These are phyloP conservation scores for Cutaneotrichosporon dermatis DNA, from an alignment of 1,284 basidiomycete species.

Conservation along the genomic window DNA sequence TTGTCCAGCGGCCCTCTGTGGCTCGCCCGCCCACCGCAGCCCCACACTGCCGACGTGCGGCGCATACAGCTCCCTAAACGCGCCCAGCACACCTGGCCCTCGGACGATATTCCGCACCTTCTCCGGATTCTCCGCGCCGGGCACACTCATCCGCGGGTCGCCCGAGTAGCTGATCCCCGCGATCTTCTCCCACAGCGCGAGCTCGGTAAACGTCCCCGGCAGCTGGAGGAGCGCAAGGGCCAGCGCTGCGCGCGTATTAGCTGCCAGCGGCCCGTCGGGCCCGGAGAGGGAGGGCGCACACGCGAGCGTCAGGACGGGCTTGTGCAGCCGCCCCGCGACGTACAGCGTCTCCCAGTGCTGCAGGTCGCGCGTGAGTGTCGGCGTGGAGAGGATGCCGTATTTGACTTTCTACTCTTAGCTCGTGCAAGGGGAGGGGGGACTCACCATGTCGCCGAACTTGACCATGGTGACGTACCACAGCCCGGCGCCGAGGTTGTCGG, in stretches of 20 bases:
- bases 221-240: constrained; percentile 69
- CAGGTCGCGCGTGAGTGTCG: constrained; percentile 81
- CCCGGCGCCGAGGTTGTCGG: constrained; percentile 71
- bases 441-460: constrained; percentile 72
- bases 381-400: constrained; percentile 91
- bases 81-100: constrained; percentile 61
- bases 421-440: constrained; percentile 43
- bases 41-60: constrained; percentile 62
- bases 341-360: constrained; percentile 92
- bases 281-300: constrained; percentile 83
- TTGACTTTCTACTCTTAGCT: constrained; percentile 68
- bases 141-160: constrained; percentile 83
- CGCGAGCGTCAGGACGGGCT: constrained; percentile 83
- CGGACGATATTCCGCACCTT: constrained; percentile 93
- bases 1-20: no score
- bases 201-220: constrained; percentile 63
- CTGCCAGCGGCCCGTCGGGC: constrained; percentile 64
- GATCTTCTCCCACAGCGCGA: constrained; percentile 77
- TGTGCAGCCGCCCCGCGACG: constrained; percentile 93
- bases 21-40: constrained; percentile 8
- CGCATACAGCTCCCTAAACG: constrained; percentile 84
- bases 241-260: constrained; percentile 85
- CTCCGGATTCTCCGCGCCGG: constrained; percentile 87
- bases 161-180: constrained; percentile 76
- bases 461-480: constrained; percentile 94